phyloP scores from a whole-genome alignment of 2,329 filamentous ascomycete species.

The Cryphonectria carpinicola region DNA sequence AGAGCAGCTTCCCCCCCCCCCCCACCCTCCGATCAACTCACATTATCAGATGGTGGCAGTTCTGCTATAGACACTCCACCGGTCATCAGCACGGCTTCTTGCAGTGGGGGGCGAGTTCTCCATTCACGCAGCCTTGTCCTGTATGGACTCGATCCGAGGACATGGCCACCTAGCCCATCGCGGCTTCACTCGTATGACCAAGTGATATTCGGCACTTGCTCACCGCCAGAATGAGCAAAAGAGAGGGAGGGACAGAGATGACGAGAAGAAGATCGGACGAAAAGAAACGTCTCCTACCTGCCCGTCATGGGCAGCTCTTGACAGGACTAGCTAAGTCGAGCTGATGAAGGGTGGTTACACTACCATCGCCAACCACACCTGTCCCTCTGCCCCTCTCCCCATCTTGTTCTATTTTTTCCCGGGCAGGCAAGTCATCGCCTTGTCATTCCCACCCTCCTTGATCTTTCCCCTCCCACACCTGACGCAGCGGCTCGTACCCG shows the following conservation, averaged over 20 bases:
- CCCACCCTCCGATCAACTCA: background rate
- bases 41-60: background rate
- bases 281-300: background rate
- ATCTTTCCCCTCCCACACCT: background rate
- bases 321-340: background rate
- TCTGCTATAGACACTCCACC: background rate
- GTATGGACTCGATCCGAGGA: background rate
- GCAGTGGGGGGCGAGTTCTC: background rate
- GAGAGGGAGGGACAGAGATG: background rate
- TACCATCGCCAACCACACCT: background rate
- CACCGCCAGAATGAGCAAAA: background rate
- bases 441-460: background rate
- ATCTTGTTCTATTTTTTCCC: background rate
- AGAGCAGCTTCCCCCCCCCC: too few relatives aligned
- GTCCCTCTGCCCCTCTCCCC: background rate
- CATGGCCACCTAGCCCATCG: background rate
- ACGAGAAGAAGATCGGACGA: background rate
- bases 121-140: background rate
- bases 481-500: conserved; percentile 1
- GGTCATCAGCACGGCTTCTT: background rate
- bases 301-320: background rate
- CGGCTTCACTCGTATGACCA: background rate
- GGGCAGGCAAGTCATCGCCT: background rate
- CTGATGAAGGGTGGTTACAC: background rate
- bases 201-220: background rate